These are phyloP conservation scores for Domatiomyces catenatus DNA, from an alignment of 2,329 filamentous ascomycete species.

Conservation along the genomic window DNA sequence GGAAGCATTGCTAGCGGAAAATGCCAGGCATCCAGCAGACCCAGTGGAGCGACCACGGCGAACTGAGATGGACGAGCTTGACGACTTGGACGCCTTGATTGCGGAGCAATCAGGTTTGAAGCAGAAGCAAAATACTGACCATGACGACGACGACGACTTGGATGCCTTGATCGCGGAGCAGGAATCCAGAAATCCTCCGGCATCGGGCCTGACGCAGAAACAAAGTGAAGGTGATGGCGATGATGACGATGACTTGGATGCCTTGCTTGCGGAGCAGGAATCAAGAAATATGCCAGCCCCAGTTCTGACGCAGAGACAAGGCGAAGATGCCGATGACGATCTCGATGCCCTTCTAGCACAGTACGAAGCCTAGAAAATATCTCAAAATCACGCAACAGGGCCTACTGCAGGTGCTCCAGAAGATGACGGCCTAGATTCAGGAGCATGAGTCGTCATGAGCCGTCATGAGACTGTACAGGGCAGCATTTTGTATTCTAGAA, in stretches of 20 bases:
- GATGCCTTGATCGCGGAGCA: constrained; percentile 6
- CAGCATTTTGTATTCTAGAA: neutral
- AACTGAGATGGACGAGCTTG: constrained; percentile 14
- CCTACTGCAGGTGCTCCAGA: constrained; percentile 1
- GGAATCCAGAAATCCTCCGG: neutral
- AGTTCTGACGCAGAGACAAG: neutral
- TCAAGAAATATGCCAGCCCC: constrained; percentile 1
- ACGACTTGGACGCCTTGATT: constrained; percentile 17
- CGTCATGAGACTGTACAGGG: neutral
- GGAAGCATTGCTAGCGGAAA: constrained; percentile 7
- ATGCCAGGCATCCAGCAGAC: neutral
- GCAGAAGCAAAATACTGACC: neutral
- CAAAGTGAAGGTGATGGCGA: constrained; percentile 9
- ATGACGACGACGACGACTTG: constrained; percentile 8
- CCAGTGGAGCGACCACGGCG: neutral
- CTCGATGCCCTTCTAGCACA: constrained; percentile 7
- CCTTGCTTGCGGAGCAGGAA: constrained; percentile 16
- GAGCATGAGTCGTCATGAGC: constrained; percentile 5
- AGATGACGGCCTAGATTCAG: constrained; percentile 8
- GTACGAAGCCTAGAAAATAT: constrained; percentile 1
- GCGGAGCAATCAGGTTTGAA: constrained; percentile 8
- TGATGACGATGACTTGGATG: constrained; percentile 18
- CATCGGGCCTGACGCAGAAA: neutral
- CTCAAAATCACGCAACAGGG: neutral
- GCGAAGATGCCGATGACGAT: constrained; percentile 7